Base-by-base conservation (phyloP, 768 basidiomycete genomes). In the Auriscalpium microsporum region DNA sequence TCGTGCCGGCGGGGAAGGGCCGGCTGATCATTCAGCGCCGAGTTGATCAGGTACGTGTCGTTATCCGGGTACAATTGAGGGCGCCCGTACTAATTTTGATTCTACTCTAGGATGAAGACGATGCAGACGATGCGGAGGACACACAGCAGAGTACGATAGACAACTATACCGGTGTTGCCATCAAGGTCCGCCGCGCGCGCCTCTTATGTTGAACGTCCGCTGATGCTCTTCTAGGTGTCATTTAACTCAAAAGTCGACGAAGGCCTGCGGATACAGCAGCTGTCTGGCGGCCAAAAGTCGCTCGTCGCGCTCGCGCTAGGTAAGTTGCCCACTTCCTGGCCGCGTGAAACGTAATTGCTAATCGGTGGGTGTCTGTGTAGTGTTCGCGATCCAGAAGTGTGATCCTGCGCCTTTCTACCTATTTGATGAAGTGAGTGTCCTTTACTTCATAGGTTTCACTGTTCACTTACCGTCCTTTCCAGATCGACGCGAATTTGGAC, bases 181-280 rank as follows among this genome's bases (percentile, higher is more conserved):
- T 98, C 68, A 93, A 95, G 75, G 92, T 88, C 45, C 34, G 65
- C 42, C 10, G 13, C 3, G 46, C 21, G 21, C 21, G 21, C 21
- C 19, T 11, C 28, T 45, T 36, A 16, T 17, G 37, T 45, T 48
- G 33, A 35, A 53, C 51, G 34, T 17, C 59, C 7, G 28, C 56
- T 58, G 10, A 62, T 11, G n/a, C 9, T 37, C 35, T 35, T 21
- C 9, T 56, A 92, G 90, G 94, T 98, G 8, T 98, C 95, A 1
- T 99, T 99, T 79, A 98, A 99, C 72, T 97, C 94, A 2, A 97
- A 97, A 71, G 87, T 87, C 4, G 94, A 98, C 67, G 96, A 99
- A 69, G 95, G 96, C 0, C 74, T 98, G 53, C 83, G 92, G 55
- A 97, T 99, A 61, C 94, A 96, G 66, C 96, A 99, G 67, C 71